Conservation (phyloP, 768 basidiomycete genomes). For the Tricholoma bakamatsutake region DNA sequence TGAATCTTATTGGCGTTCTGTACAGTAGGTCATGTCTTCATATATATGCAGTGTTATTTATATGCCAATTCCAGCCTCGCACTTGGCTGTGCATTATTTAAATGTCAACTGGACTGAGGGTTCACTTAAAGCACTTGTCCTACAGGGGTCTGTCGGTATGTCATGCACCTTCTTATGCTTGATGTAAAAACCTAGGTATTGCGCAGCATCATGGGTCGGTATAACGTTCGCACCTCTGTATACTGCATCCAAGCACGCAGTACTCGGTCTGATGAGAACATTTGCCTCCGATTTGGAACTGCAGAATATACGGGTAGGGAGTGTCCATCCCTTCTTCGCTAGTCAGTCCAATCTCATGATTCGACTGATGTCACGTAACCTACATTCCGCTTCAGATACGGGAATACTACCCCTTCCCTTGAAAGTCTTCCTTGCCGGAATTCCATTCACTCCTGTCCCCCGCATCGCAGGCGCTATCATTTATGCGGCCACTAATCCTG, state of each 20-base stretch:
- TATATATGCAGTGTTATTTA: background rate
- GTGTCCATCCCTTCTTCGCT: conserved; percentile 50
- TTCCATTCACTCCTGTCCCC: conserved; percentile 40
- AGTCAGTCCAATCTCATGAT: conserved; percentile 24
- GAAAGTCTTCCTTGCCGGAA: conserved; percentile 42
- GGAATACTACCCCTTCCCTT: conserved; percentile 33
- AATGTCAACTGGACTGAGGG: conserved; percentile 27
- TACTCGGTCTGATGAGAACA: conserved; percentile 48
- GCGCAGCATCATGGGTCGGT: conserved; percentile 42
- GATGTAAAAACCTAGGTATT: background rate
- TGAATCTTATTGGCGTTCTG: conserved; percentile 43
- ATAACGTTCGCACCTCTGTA: conserved; percentile 42
- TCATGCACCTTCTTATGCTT: background rate
- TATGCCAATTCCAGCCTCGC: conserved; percentile 30
- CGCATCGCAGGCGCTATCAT: conserved; percentile 50
- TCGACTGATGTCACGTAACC: background rate
- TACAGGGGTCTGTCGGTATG: conserved; percentile 52
- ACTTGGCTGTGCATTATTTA: conserved; percentile 49
- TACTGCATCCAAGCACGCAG: conserved; percentile 47
- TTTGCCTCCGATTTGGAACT: conserved; percentile 29
- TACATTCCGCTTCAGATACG: conserved; percentile 31
- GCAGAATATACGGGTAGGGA: conserved; percentile 37
- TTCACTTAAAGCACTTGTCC: conserved; percentile 43
- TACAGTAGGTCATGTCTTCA: conserved; percentile 34
- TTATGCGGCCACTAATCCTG: conserved; percentile 41